phyloP scores from a whole-genome alignment of 345 rosid genomes.

The Iberis pinnata region DNA sequence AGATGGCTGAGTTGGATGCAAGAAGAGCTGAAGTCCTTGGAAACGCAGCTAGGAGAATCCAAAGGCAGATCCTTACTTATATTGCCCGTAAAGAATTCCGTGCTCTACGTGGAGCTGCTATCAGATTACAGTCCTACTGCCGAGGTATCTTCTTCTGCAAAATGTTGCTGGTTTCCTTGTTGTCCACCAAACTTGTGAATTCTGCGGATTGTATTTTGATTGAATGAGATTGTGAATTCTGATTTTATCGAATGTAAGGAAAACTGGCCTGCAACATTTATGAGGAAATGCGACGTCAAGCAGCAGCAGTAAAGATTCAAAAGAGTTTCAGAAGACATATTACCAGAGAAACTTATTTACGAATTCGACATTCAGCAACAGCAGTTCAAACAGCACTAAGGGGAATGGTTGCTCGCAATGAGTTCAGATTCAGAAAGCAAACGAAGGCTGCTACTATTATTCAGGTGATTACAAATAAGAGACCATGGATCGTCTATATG shows the following conservation, averaged over 20 bases:
- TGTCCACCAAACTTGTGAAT: too few relatives aligned
- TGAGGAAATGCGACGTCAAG: slow-evolving; percentile 75
- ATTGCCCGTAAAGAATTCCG: background rate
- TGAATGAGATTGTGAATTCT: slow-evolving; percentile 18
- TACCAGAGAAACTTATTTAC: slow-evolving; percentile 57
- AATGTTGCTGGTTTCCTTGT: too few relatives aligned
- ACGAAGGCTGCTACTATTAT: background rate
- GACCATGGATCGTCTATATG: too few relatives aligned
- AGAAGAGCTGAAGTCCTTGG: background rate
- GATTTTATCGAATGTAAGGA: slow-evolving; percentile 38
- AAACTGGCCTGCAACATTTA: slow-evolving; percentile 74
- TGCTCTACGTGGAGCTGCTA: background rate
- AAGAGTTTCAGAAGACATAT: slow-evolving; percentile 65
- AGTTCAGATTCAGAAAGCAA: background rate
- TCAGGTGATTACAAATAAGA: background rate
- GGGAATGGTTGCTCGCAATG: background rate
- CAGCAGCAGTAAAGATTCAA: slow-evolving; percentile 84
- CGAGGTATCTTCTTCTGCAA: background rate
- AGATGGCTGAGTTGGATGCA: background rate
- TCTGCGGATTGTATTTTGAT: slow-evolving; percentile 1
- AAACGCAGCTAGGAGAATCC: background rate
- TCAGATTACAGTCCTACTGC: background rate
- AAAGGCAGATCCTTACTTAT: background rate
- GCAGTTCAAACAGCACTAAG: background rate
- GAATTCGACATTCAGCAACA: slow-evolving; percentile 25